phyloP scores from a whole-genome alignment of 768 basidiomycete species.

The Dictyophora rubrovolvata region DNA sequence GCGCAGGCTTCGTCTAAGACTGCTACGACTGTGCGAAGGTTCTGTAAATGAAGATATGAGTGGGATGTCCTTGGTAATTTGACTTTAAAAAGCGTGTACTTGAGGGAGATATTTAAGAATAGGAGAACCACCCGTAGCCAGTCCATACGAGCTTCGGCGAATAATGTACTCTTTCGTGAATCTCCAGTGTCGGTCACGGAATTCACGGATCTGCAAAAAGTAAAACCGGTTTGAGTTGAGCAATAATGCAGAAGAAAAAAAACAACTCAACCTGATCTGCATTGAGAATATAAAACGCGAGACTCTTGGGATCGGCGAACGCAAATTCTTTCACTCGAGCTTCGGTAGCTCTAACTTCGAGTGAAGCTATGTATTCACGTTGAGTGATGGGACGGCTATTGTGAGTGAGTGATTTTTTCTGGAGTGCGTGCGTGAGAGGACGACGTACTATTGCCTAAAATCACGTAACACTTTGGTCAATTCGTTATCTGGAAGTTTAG shows the following conservation, averaged over 20 bases:
- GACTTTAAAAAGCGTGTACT: background rate
- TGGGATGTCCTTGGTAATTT: background rate
- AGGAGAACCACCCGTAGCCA: constrained; percentile 22
- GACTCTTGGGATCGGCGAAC: constrained; percentile 12
- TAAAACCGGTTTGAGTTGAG: background rate
- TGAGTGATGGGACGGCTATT: constrained; percentile 19
- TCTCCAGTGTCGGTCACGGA: constrained; percentile 25
- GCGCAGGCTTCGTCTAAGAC: constrained; percentile 4
- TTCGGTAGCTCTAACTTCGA: constrained; percentile 13
- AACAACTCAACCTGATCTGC: constrained; percentile 11
- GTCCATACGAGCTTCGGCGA: constrained; percentile 17
- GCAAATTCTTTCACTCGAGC: constrained; percentile 17
- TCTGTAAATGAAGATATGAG: background rate
- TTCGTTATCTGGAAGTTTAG: constrained; percentile 19
- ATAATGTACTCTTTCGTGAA: constrained; percentile 26
- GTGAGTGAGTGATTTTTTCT: background rate
- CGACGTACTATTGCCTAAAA: constrained; percentile 19
- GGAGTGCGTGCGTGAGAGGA: background rate
- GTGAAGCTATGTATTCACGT: constrained; percentile 20
- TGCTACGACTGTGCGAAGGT: background rate
- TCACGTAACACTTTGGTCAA: constrained; percentile 23
- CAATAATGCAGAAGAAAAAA: too few species aligned
- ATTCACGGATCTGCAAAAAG: constrained; percentile 17
- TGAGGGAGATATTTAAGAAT: constrained; percentile 12
- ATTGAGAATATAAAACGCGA: constrained; percentile 17